Evolutionary conservation across 2,329 filamentous ascomycete species (phyloP), one percentile per base, ranked within the genome.

Genomic region (Mariannaea elegans): DNA sequence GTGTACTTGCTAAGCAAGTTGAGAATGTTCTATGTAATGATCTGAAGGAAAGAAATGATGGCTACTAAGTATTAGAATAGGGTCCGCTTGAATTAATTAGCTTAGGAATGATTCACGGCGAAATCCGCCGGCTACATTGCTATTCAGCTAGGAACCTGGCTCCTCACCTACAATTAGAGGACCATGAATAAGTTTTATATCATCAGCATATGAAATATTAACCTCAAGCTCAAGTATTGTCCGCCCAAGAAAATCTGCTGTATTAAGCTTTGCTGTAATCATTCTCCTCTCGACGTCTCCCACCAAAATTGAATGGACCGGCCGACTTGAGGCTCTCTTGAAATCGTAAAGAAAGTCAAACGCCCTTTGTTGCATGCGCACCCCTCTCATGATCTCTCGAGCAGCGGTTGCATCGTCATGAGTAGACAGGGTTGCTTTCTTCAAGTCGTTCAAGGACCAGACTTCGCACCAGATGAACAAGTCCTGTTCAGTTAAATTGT

Each of bases 151-250:
- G n/a, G n/a, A n/a, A n/a, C n/a, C n/a, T n/a, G n/a, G n/a, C n/a
- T n/a, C n/a, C n/a, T n/a, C n/a, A n/a, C n/a, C n/a, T n/a, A n/a
- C n/a, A n/a, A n/a, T n/a, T n/a, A n/a, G n/a, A n/a, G n/a, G n/a
- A n/a, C n/a, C n/a, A n/a, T n/a, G n/a, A n/a, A n/a, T n/a, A n/a
- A n/a, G n/a, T n/a, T n/a, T n/a, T n/a, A n/a, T n/a, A n/a, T 38
- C 18, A 9, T 31, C n/a, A 13, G 34, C 31, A 14, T 24, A 31
- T 13, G 31, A 18, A 32, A 56, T 48, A 16, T 24, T 41, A 32
- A 58, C 24, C 27, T 48, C 42, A 2, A 52, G 42, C 16, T 47
- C 48, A n/a, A 59, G 34, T 39, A 59, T 59, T 4, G 44, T 46
- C 6, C 47, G 19, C 7, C 44, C 42, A 23, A 59, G 34, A n/a